Conservation (phyloP, 352 stramenopile genomes). For the Globisporangium emineosum region DNA sequence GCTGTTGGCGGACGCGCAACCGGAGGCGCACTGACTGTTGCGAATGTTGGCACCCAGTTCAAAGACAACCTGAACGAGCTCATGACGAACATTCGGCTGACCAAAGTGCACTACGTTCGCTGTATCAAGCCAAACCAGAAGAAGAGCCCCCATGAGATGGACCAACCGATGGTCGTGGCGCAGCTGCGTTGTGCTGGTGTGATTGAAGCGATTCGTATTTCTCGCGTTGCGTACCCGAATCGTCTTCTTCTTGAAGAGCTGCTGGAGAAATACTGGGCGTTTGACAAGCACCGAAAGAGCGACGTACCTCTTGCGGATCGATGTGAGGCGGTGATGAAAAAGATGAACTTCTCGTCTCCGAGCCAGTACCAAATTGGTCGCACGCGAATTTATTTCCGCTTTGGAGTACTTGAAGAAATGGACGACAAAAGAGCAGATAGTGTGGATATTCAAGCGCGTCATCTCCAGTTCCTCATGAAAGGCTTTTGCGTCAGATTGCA, state of each 20-base stretch:
- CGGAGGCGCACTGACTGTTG: too few species aligned
- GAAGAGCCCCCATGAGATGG: constrained; percentile 61
- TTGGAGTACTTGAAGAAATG: constrained; percentile 75
- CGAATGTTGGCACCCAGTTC: constrained; percentile 81
- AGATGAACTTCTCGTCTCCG: constrained; percentile 57
- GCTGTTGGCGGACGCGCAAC: too few species aligned
- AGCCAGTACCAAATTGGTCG: constrained; percentile 76
- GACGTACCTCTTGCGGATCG: constrained; percentile 40
- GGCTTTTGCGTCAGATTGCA: constrained; percentile 56
- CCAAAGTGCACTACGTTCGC: constrained; percentile 76
- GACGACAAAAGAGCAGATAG: constrained; percentile 59
- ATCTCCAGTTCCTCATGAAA: constrained; percentile 72
- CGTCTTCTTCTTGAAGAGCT: constrained; percentile 77
- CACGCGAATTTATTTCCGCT: constrained; percentile 81
- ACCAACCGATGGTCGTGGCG: constrained; percentile 73
- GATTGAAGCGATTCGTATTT: constrained; percentile 77
- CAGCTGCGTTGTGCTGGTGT: constrained; percentile 80
- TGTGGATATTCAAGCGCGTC: constrained; percentile 57
- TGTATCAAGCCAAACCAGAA: constrained; percentile 89
- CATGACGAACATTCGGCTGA: constrained; percentile 74
- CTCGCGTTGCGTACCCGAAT: constrained; percentile 76
- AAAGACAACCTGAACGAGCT: constrained; percentile 62
- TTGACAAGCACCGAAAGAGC: constrained; percentile 39
- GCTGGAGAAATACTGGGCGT: constrained; percentile 80
- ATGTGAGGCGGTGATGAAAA: constrained; percentile 57